Conservation (phyloP, 1,284 basidiomycete genomes). For the Malassezia caprae region DNA sequence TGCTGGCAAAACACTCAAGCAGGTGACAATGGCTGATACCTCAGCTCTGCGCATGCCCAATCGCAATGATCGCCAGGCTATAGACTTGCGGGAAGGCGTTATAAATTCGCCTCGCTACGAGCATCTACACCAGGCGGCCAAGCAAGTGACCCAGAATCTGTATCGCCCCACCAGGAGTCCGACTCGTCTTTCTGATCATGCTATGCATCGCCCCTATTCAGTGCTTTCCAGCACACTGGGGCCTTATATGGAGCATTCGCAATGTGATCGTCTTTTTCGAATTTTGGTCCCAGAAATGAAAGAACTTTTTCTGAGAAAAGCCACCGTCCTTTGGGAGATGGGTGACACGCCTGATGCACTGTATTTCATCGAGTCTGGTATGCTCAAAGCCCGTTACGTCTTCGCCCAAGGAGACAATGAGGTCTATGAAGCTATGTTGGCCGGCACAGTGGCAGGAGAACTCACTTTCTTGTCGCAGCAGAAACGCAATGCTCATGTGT, state of each 20-base stretch:
- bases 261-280: slow-evolving; percentile 40
- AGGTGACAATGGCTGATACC: slow-evolving; percentile 49
- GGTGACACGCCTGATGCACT: slow-evolving; percentile 64
- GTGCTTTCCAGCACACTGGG: slow-evolving; percentile 11
- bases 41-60: slow-evolving; percentile 49
- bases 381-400: slow-evolving; percentile 42
- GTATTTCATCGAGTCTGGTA: slow-evolving; percentile 45
- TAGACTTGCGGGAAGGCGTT: slow-evolving; percentile 55
- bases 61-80: slow-evolving; percentile 28
- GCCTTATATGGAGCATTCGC: slow-evolving; percentile 1
- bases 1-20: slow-evolving; percentile 43
- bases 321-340: slow-evolving; percentile 62
- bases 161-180: not conserved
- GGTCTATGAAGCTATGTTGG: slow-evolving; percentile 46
- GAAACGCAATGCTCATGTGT: slow-evolving; percentile 37
- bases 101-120: slow-evolving; percentile 64
- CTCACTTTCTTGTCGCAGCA: slow-evolving; percentile 33
- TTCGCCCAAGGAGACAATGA: slow-evolving; percentile 44
- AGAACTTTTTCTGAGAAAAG: slow-evolving; percentile 56
- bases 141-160: slow-evolving; percentile 20
- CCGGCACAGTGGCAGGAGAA: slow-evolving; percentile 46
- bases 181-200: not conserved
- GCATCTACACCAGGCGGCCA: slow-evolving; percentile 67
- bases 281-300: slow-evolving; percentile 63
- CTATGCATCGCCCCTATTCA: not conserved